Evolutionary conservation across 208 protist genomes (phyloP).

Genomic region (Cochliopodium minus): DNA sequence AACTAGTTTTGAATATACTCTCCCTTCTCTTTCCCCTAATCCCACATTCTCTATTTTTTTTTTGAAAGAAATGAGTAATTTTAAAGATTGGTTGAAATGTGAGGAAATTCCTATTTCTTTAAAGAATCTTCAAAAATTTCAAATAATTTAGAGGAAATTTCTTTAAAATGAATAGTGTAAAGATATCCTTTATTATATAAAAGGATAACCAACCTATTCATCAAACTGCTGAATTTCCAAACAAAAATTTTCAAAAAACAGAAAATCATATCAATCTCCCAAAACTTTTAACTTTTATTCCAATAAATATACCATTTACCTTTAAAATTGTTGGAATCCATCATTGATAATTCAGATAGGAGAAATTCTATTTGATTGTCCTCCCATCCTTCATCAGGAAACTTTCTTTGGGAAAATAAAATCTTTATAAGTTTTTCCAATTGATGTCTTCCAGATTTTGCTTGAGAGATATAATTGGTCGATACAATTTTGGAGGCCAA

Average conservation of each 20-base stretch:
- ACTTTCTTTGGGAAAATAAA: conserved; percentile 54
- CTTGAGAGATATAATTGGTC: conserved; percentile 1
- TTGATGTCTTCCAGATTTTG: conserved; percentile 1
- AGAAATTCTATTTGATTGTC: conserved; percentile 61
- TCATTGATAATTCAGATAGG: conserved; percentile 64
- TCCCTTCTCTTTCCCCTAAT: conserved; percentile 83
- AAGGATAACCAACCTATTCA: too few species aligned
- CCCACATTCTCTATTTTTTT: conserved; percentile 64
- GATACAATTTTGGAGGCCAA: conserved; percentile 8
- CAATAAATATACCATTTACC: conserved; percentile 11
- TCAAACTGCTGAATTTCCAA: too few species aligned
- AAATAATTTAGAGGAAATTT: neutral
- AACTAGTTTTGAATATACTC: conserved; percentile 61
- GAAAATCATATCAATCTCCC: too few species aligned
- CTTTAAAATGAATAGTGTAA: too few species aligned
- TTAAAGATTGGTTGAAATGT: neutral
- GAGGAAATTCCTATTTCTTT: too few species aligned
- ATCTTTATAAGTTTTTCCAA: conserved; percentile 13
- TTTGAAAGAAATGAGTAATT: conserved; percentile 25
- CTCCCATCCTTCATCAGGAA: conserved; percentile 60
- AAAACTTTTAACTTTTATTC: neutral
- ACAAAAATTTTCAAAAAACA: too few species aligned
- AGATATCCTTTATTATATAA: too few species aligned
- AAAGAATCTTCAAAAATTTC: neutral
- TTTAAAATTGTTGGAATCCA: conserved; percentile 72